Conservation (phyloP, 2,329 filamentous ascomycete genomes). For the Penicillium brevicompactum region DNA sequence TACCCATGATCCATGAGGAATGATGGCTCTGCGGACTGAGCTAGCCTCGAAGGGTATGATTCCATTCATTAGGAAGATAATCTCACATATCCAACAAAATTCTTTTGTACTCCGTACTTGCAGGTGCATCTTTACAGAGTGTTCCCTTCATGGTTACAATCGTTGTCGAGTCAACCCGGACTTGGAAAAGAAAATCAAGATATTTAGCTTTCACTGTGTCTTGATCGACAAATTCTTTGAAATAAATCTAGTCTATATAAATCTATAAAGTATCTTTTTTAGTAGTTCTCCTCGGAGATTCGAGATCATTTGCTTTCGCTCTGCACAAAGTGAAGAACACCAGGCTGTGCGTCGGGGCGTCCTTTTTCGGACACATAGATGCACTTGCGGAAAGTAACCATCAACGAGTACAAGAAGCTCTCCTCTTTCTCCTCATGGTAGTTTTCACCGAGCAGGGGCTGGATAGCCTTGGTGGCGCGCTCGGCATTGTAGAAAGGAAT, state of each 20-base stretch:
- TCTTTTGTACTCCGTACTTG: too few relatives aligned
- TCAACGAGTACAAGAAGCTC: constrained; percentile 51
- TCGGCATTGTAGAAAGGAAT: constrained; percentile 65
- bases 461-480: constrained; percentile 61
- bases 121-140: too few relatives aligned
- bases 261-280: not conserved
- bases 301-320: constrained; percentile 11
- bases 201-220: not conserved
- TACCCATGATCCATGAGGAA: too few relatives aligned
- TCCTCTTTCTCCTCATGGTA: constrained; percentile 46
- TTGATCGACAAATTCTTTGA: not conserved
- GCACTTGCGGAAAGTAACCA: constrained; percentile 51
- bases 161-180: too few relatives aligned
- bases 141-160: too few relatives aligned
- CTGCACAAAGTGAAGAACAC: constrained; percentile 24
- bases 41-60: too few relatives aligned
- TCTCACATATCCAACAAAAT: too few relatives aligned
- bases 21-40: too few relatives aligned
- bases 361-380: constrained; percentile 48
- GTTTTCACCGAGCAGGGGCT: constrained; percentile 57
- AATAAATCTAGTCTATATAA: constrained; percentile 1
- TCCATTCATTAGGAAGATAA: too few relatives aligned
- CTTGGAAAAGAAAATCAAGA: too few relatives aligned
- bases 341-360: constrained; percentile 22
- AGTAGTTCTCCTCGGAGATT: not conserved